These are phyloP conservation scores for Chytriomyces sp. DNA, from an alignment of 192 early-diverging fungal genomes.

Conservation along the genomic window DNA sequence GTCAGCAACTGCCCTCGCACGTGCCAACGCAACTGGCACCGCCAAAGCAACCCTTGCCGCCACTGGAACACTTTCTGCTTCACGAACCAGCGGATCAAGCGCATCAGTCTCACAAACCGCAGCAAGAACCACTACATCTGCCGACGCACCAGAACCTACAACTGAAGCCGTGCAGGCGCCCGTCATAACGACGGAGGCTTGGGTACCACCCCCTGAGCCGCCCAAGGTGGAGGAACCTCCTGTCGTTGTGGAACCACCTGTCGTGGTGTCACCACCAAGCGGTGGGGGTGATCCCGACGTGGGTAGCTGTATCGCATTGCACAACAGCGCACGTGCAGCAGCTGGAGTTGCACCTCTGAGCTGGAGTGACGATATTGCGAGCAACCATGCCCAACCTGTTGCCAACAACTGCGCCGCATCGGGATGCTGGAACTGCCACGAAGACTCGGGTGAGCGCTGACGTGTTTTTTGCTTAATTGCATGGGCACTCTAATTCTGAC, in stretches of 20 bases:
- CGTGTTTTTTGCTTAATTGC: no score
- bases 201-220: not conserved
- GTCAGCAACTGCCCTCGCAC: not conserved
- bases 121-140: not conserved
- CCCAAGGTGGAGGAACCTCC: not conserved
- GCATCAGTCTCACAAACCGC: not conserved
- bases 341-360: not conserved
- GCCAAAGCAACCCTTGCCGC: not conserved
- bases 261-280: not conserved
- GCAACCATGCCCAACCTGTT: not conserved
- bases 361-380: conserved; percentile 15
- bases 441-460: no score
- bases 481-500: no score
- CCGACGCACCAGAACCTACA: not conserved
- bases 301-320: not conserved
- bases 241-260: no score
- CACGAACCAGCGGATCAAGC: not conserved
- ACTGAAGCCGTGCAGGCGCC: not conserved
- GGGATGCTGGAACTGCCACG: no score
- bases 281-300: not conserved
- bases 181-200: not conserved
- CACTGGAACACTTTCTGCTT: not conserved
- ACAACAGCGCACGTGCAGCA: not conserved
- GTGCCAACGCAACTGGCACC: not conserved
- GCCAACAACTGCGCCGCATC: not conserved